Percentiles rank a stretch among this genome's conserved stretches.
phyloP scores from a whole-genome alignment of 1,139 yeast genomes.

The Komagataea norvegica region DNA sequence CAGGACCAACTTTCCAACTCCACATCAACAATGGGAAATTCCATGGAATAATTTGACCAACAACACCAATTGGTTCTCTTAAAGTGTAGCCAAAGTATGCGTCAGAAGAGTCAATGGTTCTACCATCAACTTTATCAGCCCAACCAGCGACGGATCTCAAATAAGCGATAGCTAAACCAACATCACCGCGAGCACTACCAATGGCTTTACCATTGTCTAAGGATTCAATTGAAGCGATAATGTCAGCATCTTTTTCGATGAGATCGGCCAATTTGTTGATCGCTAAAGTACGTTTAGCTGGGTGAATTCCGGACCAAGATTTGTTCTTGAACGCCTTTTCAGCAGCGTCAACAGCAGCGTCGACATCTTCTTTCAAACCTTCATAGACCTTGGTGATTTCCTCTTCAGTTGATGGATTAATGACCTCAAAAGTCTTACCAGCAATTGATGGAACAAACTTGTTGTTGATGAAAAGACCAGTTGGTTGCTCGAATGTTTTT shows the following conservation, averaged over 20 bases:
- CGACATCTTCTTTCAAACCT: conserved; percentile 41
- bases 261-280: conserved; percentile 54
- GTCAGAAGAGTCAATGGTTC: conserved; percentile 50
- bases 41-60: conserved; percentile 66
- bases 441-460: conserved; percentile 36
- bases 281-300: conserved; percentile 44
- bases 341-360: conserved; percentile 40
- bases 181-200: conserved; percentile 46
- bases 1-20: conserved; percentile 61
- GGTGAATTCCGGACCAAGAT: conserved; percentile 36
- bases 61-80: conserved; percentile 55
- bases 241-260: conserved; percentile 50
- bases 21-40: conserved; percentile 60
- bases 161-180: conserved; percentile 50
- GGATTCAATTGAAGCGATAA: conserved; percentile 60
- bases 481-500: conserved; percentile 43
- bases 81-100: conserved; percentile 45
- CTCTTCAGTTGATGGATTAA: conserved; percentile 43
- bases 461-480: conserved; percentile 43
- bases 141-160: conserved; percentile 66
- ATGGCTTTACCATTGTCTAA: conserved; percentile 72
- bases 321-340: conserved; percentile 34
- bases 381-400: conserved; percentile 39
- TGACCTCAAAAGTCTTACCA: conserved; percentile 38
- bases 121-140: conserved; percentile 66